Evolutionary conservation across 2,329 filamentous ascomycete genomes (phyloP).

Genomic region (Fusarium nelsonii): DNA sequence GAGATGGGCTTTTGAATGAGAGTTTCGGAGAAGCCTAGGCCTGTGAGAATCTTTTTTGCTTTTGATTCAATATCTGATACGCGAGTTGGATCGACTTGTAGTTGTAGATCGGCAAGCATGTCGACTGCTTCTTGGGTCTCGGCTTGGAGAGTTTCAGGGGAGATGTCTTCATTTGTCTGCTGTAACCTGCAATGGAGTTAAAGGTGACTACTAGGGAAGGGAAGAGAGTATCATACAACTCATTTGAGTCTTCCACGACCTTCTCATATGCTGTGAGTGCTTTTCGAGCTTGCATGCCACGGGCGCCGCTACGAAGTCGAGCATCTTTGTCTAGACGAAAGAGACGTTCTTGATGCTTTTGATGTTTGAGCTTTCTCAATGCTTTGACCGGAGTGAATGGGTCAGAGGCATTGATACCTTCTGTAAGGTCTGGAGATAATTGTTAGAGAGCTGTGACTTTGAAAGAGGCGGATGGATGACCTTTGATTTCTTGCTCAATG

Average conservation of each 20-base stretch:
- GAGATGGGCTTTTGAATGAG: slow-evolving; percentile 70
- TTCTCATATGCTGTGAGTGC: slow-evolving; percentile 77
- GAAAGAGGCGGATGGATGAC: slow-evolving; percentile 52
- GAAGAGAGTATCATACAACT: slow-evolving; percentile 56
- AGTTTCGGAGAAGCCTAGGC: slow-evolving; percentile 77
- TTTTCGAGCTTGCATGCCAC: slow-evolving; percentile 82
- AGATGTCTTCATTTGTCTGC: slow-evolving; percentile 68
- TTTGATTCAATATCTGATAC: slow-evolving; percentile 73
- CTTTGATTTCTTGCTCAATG: slow-evolving; percentile 70
- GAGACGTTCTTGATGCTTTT: slow-evolving; percentile 71
- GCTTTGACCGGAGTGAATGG: slow-evolving; percentile 69
- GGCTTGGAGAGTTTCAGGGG: slow-evolving; percentile 66
- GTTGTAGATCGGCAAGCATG: slow-evolving; percentile 75
- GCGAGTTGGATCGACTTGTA: slow-evolving; percentile 74
- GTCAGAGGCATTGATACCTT: slow-evolving; percentile 69
- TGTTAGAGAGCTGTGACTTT: neutral
- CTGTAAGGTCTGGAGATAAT: slow-evolving; percentile 62
- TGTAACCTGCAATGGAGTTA: slow-evolving; percentile 53
- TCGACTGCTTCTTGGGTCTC: slow-evolving; percentile 79
- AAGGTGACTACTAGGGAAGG: fast-evolving
- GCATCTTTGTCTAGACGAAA: slow-evolving; percentile 81
- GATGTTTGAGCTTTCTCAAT: slow-evolving; percentile 71
- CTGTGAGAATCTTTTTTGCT: slow-evolving; percentile 74
- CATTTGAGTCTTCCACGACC: slow-evolving; percentile 68
- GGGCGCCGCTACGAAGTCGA: slow-evolving; percentile 77